These are phyloP conservation scores for Astrothelium subdiscretum DNA, from an alignment of 495 filamentous ascomycete species.

Conservation along the genomic window DNA sequence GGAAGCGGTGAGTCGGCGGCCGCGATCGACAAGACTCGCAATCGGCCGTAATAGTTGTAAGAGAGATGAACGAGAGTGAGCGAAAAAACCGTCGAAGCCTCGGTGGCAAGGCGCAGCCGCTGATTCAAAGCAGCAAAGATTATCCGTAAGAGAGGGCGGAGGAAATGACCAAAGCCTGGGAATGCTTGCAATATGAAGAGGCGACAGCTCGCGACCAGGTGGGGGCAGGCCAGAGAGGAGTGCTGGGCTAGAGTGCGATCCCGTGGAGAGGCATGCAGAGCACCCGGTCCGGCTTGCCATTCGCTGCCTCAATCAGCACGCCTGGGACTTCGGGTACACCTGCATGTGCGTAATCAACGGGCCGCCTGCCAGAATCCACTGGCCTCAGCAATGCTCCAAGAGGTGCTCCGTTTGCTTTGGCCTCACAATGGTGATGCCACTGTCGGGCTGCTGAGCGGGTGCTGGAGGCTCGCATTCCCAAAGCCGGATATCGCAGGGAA, in stretches of 20 bases:
- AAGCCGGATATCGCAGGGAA: background rate
- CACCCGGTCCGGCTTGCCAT: background rate
- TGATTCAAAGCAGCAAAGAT: constrained; percentile 1
- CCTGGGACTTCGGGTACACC: constrained; percentile 1
- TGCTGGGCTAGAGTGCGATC: constrained; percentile 2
- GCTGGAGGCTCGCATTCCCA: background rate
- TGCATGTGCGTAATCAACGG: constrained; percentile 3
- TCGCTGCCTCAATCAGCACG: constrained; percentile 1
- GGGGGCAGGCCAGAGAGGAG: background rate
- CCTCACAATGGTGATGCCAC: background rate
- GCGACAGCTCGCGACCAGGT: background rate
- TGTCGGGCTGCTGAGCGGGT: background rate
- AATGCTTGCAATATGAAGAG: constrained; percentile 3
- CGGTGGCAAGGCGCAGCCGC: background rate
- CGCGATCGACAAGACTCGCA: background rate
- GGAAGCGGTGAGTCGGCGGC: background rate
- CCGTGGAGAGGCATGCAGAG: background rate
- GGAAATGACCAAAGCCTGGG: background rate
- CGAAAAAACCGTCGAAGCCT: background rate
- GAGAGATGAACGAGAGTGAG: background rate
- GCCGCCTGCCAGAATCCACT: constrained; percentile 1
- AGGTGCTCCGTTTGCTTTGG: background rate
- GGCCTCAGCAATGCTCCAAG: background rate
- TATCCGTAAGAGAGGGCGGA: background rate
- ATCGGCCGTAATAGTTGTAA: too few relatives aligned